phyloP scores from a whole-genome alignment of 2,329 filamentous ascomycete species.

The Meredithiella fracta region DNA sequence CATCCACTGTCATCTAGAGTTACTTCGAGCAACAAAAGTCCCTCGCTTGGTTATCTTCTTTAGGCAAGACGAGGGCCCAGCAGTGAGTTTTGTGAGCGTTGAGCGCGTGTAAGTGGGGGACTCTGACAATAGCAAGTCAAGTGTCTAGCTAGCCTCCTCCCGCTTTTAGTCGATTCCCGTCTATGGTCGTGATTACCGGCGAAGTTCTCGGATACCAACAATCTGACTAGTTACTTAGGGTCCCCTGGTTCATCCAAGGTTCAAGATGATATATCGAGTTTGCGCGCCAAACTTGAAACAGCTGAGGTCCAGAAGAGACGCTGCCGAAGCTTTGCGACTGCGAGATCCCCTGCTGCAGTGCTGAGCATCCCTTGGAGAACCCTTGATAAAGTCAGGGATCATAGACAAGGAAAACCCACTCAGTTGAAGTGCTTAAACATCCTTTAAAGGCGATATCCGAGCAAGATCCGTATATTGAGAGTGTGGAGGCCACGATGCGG shows the following conservation, averaged over 20 bases:
- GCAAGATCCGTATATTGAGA: background rate
- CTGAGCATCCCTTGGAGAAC: no score
- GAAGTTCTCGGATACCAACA: no score
- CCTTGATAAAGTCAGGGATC: no score
- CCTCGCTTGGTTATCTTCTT: constrained; percentile 4
- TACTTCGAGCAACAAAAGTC: constrained; percentile 7
- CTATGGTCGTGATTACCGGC: no score
- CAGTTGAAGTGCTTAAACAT: background rate
- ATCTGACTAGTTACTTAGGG: no score
- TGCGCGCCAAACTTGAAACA: no score
- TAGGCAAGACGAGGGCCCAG: background rate
- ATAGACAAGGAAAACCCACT: background rate
- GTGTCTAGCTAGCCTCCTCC: background rate
- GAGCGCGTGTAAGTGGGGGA: background rate
- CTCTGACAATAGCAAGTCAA: background rate
- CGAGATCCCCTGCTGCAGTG: no score
- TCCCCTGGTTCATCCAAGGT: no score
- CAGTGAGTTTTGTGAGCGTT: background rate
- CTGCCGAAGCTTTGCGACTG: no score
- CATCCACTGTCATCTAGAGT: constrained; percentile 1
- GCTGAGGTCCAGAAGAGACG: no score
- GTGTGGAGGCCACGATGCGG: no score
- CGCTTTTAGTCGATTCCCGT: background rate
- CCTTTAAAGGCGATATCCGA: background rate
- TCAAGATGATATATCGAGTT: no score